Base-by-base conservation (phyloP, 352 stramenopile species). In the Pythium sp. region DNA sequence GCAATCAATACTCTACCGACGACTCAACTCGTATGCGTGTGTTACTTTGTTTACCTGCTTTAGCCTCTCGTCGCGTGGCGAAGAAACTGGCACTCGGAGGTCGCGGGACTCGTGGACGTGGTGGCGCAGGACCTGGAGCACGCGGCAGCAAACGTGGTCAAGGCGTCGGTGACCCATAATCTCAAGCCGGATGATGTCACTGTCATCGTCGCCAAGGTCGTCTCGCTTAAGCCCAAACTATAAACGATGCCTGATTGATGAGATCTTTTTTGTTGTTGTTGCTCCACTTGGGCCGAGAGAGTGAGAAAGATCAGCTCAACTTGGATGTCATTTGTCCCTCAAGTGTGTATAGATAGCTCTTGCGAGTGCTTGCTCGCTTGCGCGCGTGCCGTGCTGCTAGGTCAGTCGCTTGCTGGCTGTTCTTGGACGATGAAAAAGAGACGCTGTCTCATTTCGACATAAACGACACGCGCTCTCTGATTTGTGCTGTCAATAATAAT, bases 121-220 rank as follows among this genome's bases (percentile, higher is more conserved):
- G 71, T 93, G 20, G 69, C 46, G 8, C 71, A 86, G 64, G 73
- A 84, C 54, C 68, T 69, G 1, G 72, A 78, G 61, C 81, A 90
- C 58, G 76, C 80, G 1, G 85, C 85, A 3, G 72, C 82, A 56
- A 89, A 80, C 53, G 85, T 93, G 43, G 83, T 93, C 64, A 63
- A 84, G 49, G 82, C 86, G 38, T 86, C 84, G 20, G 71, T 93
- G 32, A 75, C 77, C n/a, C 86, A 93, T 71, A 93, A 93, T 68
- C 81, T 93, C 68, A 93, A 93, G 76, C 86, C 86, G 5, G 86
- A 93, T 68, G 86, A 93, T 71, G 75, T 93, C 71, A 93, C 86
- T 5, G 84, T 93, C 20, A 79, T 93, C 69, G 86, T 93, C 55
- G 86, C 84, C 32, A 86, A 85, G 65, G 78, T 93, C 62, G 81